These are phyloP conservation scores for Prunus mume DNA, from an alignment of 306 rosid genomes.

Conservation along the genomic window DNA sequence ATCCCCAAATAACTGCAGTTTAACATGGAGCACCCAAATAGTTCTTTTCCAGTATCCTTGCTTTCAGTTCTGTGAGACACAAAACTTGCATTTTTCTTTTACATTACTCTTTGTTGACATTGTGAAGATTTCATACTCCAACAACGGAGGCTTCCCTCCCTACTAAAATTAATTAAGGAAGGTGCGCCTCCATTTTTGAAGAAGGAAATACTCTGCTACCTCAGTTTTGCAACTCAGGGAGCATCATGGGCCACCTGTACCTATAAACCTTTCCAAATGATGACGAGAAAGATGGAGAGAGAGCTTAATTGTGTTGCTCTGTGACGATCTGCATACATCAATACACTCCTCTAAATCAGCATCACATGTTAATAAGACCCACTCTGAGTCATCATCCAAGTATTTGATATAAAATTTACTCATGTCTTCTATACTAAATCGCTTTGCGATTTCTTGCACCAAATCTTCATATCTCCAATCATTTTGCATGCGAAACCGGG, in stretches of 20 bases:
- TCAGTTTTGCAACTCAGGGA: not conserved
- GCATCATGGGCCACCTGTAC: slow-evolving; percentile 21
- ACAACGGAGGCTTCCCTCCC: not conserved
- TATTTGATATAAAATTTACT: slow-evolving; percentile 63
- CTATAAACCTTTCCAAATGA: not conserved
- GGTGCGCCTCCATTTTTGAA: not conserved
- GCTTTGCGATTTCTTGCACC: slow-evolving; percentile 53
- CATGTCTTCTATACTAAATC: slow-evolving; percentile 64
- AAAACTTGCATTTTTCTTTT: not conserved
- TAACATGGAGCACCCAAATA: not conserved
- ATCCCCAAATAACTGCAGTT: slow-evolving; percentile 3
- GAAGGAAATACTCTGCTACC: not conserved
- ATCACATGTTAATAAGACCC: slow-evolving; percentile 91
- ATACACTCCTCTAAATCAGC: slow-evolving; percentile 89
- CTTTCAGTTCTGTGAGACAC: not conserved
- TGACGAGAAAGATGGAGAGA: slow-evolving; percentile 50
- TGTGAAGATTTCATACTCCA: not conserved
- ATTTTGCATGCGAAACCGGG: slow-evolving; percentile 66
- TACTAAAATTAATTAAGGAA: not conserved
- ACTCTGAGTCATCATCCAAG: slow-evolving; percentile 88
- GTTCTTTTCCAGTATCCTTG: not conserved
- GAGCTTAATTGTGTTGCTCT: slow-evolving; percentile 61
- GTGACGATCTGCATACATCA: slow-evolving; percentile 62
- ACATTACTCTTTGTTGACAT: not conserved
- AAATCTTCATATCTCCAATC: slow-evolving; percentile 51